Percentiles rank a stretch among this genome's conserved stretches.
Conservation (phyloP, 129 eudicot species). For the Chrysanthemum makinoi region DNA sequence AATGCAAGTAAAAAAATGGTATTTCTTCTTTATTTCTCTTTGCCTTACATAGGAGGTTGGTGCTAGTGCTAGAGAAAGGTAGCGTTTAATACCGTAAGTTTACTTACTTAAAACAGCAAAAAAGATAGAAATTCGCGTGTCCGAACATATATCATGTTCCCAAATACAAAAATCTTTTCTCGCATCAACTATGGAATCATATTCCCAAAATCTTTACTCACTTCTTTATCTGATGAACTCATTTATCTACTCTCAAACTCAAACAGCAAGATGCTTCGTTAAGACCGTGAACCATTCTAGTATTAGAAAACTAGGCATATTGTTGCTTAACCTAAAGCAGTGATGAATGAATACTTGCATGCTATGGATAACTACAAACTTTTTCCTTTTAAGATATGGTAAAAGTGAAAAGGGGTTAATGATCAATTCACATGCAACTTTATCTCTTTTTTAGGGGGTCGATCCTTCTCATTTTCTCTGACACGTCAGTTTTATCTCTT, state of each 20-base stretch:
- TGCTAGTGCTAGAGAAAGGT: constrained; percentile 32
- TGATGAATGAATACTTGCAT: neutral
- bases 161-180: constrained; percentile 13
- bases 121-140: constrained; percentile 33
- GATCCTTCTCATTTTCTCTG: too few species aligned
- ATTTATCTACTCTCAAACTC: constrained; percentile 22
- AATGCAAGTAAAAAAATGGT: constrained; percentile 10
- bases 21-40: constrained; percentile 9
- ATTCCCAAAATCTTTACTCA: neutral
- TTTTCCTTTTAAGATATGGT: constrained; percentile 12
- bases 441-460: constrained; percentile 9
- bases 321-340: constrained; percentile 11
- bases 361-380: constrained; percentile 6
- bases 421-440: constrained; percentile 17
- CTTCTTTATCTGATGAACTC: constrained; percentile 26
- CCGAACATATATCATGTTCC: constrained; percentile 41
- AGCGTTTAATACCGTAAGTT: constrained; percentile 11
- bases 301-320: constrained; percentile 21
- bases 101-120: constrained; percentile 6
- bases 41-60: constrained; percentile 21
- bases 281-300: neutral
- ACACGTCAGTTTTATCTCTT: too few species aligned
- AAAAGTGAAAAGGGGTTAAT: constrained; percentile 16
- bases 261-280: constrained; percentile 1
- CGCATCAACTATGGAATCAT: constrained; percentile 16